Conservation (phyloP, 164 flowering plant genomes). For the Vitis amurensis region DNA sequence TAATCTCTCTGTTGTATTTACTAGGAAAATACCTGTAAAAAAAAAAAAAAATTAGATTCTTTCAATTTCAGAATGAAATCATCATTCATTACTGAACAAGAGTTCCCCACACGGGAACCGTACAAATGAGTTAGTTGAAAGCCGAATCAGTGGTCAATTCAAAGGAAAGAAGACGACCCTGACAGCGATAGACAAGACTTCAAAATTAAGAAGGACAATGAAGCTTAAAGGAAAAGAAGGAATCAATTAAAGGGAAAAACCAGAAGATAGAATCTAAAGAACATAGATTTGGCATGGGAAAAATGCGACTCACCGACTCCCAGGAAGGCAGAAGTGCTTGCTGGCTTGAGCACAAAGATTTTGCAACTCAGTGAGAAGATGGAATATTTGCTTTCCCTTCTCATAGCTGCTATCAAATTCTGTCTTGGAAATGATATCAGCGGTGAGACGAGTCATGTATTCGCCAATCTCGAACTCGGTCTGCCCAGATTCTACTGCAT, state of each 20-base stretch:
- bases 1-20: constrained; percentile 81
- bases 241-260: neutral
- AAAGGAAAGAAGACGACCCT: neutral
- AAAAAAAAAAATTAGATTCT: neutral
- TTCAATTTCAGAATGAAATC: too few relatives aligned
- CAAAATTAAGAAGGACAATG: neutral
- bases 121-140: neutral
- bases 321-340: constrained; percentile 78
- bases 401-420: constrained; percentile 77
- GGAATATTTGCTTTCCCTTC: constrained; percentile 82
- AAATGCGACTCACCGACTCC: constrained; percentile 67
- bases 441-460: constrained; percentile 67
- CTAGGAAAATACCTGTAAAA: constrained; percentile 75
- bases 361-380: constrained; percentile 63
- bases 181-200: constrained; percentile 1
- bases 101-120: too few relatives aligned
- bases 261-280: neutral
- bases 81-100: too few relatives aligned
- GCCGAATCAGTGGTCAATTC: neutral
- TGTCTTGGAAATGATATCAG: constrained; percentile 81
- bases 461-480: constrained; percentile 78
- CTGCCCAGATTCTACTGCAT: constrained; percentile 40
- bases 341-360: constrained; percentile 71
- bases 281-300: neutral
- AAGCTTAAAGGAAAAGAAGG: constrained; percentile 2